phyloP scores from a whole-genome alignment of 1,284 basidiomycete genomes.

The Flammula alnicola region DNA sequence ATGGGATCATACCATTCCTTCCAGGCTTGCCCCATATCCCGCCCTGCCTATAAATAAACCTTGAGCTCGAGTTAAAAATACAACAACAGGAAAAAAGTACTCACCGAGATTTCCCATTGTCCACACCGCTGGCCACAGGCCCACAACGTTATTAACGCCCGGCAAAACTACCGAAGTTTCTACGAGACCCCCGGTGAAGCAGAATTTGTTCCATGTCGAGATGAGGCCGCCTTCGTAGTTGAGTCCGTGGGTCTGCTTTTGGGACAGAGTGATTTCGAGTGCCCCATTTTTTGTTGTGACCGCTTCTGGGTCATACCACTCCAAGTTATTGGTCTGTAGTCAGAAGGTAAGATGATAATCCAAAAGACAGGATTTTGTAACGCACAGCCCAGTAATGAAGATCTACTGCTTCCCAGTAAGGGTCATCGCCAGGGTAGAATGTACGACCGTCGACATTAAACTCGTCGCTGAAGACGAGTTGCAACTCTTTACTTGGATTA shows the following conservation, averaged over 20 bases:
- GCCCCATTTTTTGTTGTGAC: constrained; percentile 80
- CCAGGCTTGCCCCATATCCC: constrained; percentile 53
- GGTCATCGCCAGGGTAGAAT: constrained; percentile 78
- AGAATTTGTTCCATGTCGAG: constrained; percentile 90
- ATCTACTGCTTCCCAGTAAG: constrained; percentile 78
- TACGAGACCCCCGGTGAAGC: constrained; percentile 88
- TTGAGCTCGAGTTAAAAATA: constrained; percentile 34
- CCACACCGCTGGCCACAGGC: constrained; percentile 78
- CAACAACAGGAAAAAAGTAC: not conserved
- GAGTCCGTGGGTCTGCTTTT: constrained; percentile 72
- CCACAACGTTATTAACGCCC: constrained; percentile 62
- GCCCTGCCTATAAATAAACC: constrained; percentile 46
- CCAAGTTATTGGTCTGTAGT: constrained; percentile 50
- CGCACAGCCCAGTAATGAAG: constrained; percentile 56
- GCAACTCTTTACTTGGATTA: constrained; percentile 54
- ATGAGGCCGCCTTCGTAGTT: constrained; percentile 78
- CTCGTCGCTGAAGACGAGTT: constrained; percentile 89
- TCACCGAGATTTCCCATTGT: constrained; percentile 67
- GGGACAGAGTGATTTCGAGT: constrained; percentile 78
- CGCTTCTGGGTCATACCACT: constrained; percentile 78
- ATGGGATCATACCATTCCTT: constrained; percentile 46
- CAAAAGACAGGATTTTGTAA: constrained; percentile 6
- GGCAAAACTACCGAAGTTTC: constrained; percentile 82
- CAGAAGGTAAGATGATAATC: not conserved
- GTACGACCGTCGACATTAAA: constrained; percentile 82